Evolutionary conservation across 192 early-diverging fungal species (phyloP).

Genomic region (Rhizophagus sp.): DNA sequence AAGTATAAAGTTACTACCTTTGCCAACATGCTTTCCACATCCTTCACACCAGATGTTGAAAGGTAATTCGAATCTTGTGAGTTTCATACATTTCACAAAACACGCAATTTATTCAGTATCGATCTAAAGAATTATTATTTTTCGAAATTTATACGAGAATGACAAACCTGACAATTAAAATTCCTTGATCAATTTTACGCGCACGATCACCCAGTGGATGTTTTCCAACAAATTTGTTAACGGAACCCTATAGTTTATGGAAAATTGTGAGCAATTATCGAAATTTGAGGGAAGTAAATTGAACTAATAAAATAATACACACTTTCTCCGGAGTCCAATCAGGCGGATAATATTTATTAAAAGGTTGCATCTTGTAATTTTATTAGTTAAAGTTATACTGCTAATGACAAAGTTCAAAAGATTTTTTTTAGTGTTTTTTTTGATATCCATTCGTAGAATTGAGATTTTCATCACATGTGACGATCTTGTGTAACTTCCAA

Average conservation of each 20-base stretch:
- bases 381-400: no score
- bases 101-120: neutral
- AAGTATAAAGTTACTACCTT: slow-evolving; percentile 48
- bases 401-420: no score
- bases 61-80: slow-evolving; percentile 79
- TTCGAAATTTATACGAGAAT: neutral
- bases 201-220: slow-evolving; percentile 88
- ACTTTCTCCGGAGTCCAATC: slow-evolving; percentile 93
- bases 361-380: slow-evolving; percentile 45
- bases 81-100: neutral
- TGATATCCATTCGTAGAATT: no score
- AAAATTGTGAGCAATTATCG: neutral
- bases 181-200: slow-evolving; percentile 85
- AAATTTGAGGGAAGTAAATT: neutral
- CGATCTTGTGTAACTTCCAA: no score
- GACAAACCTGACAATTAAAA: slow-evolving; percentile 74
- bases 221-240: slow-evolving; percentile 84
- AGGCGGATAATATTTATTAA: slow-evolving; percentile 85
- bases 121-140: neutral
- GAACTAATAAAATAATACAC: neutral
- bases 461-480: no score
- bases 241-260: slow-evolving; percentile 61
- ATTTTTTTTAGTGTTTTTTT: no score
- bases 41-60: slow-evolving; percentile 89
- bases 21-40: slow-evolving; percentile 84